A percentile compares a stretch with the other conserved stretches of the same genome.
phyloP scores from a whole-genome alignment of 805 yeast genomes.

The Nadsonia fulvescens region DNA sequence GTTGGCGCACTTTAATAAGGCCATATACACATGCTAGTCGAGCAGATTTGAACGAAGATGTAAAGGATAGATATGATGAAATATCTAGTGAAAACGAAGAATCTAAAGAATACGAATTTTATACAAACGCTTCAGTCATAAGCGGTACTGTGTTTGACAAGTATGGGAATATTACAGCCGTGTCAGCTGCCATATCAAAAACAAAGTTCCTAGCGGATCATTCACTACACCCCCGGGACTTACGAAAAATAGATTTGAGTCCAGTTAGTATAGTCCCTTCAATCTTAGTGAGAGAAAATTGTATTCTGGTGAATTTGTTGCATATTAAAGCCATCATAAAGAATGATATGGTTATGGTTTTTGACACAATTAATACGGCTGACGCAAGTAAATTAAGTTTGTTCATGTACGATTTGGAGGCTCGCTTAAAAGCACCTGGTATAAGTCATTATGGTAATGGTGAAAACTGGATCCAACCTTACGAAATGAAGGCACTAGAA shows the following conservation, averaged over 20 bases:
- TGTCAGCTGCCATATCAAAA: constrained; percentile 39
- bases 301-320: constrained; percentile 41
- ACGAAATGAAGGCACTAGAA: constrained; percentile 73
- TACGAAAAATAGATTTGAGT: constrained; percentile 62
- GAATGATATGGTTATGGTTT: constrained; percentile 38
- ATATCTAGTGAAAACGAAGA: too few species aligned
- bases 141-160: constrained; percentile 43
- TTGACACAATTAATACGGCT: constrained; percentile 30
- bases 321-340: constrained; percentile 47
- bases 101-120: too few species aligned
- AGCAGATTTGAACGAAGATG: too few species aligned
- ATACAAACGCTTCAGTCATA: too few species aligned
- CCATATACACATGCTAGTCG: too few species aligned
- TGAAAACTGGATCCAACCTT: constrained; percentile 28
- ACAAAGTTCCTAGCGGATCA: constrained; percentile 43
- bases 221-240: constrained; percentile 67
- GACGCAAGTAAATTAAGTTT: constrained; percentile 56
- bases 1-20: too few species aligned
- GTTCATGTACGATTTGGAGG: constrained; percentile 70
- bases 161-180: constrained; percentile 36
- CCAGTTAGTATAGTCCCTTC: constrained; percentile 48
- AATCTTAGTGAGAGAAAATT: constrained; percentile 36
- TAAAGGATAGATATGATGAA: too few species aligned
- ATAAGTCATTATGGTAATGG: too few species aligned
- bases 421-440: constrained; percentile 36